Conservation (phyloP, 2,329 filamentous ascomycete species). For the Trichoderma semiorbis region DNA sequence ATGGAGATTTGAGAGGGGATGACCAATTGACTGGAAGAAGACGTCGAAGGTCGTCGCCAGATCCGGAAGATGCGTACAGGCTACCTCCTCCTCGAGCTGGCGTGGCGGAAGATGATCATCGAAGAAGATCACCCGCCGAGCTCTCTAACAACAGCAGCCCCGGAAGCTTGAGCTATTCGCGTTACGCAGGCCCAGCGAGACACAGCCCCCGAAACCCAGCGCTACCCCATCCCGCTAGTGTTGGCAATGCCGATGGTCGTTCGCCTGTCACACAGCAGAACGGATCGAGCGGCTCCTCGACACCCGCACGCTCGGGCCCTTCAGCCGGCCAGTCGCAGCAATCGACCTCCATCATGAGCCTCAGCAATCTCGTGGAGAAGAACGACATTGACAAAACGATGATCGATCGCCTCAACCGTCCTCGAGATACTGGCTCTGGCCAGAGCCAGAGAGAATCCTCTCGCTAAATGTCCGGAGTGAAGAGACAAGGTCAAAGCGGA, state of each 20-base stretch:
- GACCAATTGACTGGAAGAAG: slow-evolving; percentile 33
- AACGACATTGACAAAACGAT: slow-evolving; percentile 55
- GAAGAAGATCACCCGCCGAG: slow-evolving; percentile 50
- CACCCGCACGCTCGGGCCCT: slow-evolving; percentile 30
- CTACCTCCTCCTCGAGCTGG: slow-evolving; percentile 43
- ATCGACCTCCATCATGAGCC: slow-evolving; percentile 48
- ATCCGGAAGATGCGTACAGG: slow-evolving; percentile 41
- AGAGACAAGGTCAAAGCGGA: neutral
- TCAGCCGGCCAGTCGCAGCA: slow-evolving; percentile 16
- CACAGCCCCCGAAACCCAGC: slow-evolving; percentile 40
- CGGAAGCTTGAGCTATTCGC: slow-evolving; percentile 37
- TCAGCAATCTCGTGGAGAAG: slow-evolving; percentile 50
- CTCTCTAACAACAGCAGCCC: slow-evolving; percentile 48
- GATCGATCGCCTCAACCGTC: slow-evolving; percentile 49
- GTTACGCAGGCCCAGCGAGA: slow-evolving; percentile 34
- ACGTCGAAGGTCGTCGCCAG: slow-evolving; percentile 38
- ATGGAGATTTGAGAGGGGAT: slow-evolving; percentile 34
- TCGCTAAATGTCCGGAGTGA: slow-evolving; percentile 10
- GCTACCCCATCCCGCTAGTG: slow-evolving; percentile 31
- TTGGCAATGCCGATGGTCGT: slow-evolving; percentile 28
- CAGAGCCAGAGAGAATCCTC: slow-evolving; percentile 8
- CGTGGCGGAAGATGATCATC: slow-evolving; percentile 46
- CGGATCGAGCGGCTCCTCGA: slow-evolving; percentile 37
- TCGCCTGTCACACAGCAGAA: slow-evolving; percentile 36
- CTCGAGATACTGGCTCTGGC: slow-evolving; percentile 21